These are phyloP conservation scores for Fusarium clavum DNA, from an alignment of 2,329 filamentous ascomycete genomes.

Conservation along the genomic window DNA sequence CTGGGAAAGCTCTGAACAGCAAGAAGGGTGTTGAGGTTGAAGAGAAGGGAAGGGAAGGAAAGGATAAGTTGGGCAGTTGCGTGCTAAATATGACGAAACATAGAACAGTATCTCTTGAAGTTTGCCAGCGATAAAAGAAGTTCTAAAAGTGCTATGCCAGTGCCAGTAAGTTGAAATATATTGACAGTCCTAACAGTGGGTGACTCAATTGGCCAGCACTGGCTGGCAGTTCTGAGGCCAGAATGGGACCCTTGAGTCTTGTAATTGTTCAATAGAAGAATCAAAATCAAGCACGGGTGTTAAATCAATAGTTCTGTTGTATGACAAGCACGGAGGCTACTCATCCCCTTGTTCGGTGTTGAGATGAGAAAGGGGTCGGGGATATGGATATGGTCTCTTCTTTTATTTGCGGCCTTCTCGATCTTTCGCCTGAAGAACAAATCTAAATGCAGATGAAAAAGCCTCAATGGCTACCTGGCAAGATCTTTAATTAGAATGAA, in stretches of 20 bases:
- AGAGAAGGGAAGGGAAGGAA: background rate
- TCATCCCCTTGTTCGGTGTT: background rate
- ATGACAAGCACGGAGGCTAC: background rate
- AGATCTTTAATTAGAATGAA: slow-evolving; percentile 7
- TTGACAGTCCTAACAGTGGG: background rate
- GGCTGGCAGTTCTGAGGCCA: slow-evolving; percentile 1
- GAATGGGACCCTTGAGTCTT: background rate
- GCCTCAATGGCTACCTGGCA: background rate
- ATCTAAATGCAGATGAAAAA: background rate
- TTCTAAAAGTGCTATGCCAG: background rate
- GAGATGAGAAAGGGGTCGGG: slow-evolving; percentile 18
- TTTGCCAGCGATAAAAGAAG: background rate
- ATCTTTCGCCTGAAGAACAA: background rate
- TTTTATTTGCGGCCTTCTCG: background rate
- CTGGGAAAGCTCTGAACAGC: background rate
- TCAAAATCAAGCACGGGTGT: background rate
- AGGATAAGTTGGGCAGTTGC: background rate
- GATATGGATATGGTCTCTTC: background rate
- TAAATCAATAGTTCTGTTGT: background rate
- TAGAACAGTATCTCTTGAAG: background rate
- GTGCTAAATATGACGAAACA: background rate
- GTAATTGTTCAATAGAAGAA: background rate
- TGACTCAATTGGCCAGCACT: slow-evolving; percentile 10
- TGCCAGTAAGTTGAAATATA: background rate
- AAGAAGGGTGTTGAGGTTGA: slow-evolving; percentile 6